These are phyloP conservation scores for Candida nemodendra DNA, from an alignment of 805 yeast genomes.

Conservation along the genomic window DNA sequence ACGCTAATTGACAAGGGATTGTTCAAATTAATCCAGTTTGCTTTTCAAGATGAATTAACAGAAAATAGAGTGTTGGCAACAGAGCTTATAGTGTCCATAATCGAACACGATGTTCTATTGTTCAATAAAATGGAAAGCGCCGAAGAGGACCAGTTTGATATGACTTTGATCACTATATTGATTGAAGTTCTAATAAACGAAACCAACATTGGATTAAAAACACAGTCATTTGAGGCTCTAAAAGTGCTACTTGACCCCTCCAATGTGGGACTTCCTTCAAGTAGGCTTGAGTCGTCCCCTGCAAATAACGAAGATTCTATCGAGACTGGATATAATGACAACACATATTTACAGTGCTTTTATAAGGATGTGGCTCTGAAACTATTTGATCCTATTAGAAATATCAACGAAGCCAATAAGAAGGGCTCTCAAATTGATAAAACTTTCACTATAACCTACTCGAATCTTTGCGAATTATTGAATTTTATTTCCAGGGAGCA, in stretches of 20 bases:
- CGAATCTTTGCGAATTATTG: conserved; percentile 63
- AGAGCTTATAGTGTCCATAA: conserved; percentile 73
- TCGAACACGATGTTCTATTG: conserved; percentile 77
- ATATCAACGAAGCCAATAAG: conserved; percentile 7
- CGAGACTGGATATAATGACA: conserved; percentile 12
- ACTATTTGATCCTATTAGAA: conserved; percentile 29
- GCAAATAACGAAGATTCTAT: conserved; percentile 9
- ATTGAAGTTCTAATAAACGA: conserved; percentile 62
- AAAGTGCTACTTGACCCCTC: conserved; percentile 67
- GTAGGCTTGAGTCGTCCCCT: conserved; percentile 17
- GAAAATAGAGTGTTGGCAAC: conserved; percentile 68
- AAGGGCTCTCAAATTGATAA: conserved; percentile 3
- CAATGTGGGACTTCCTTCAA: conserved; percentile 14
- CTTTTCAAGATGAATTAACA: conserved; percentile 52
- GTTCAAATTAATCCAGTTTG: conserved; percentile 67
- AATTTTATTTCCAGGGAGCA: conserved; percentile 68
- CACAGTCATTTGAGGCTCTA: conserved; percentile 83
- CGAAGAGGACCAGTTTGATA: conserved; percentile 36
- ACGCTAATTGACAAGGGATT: conserved; percentile 66
- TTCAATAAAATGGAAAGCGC: conserved; percentile 37
- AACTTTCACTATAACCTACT: conserved; percentile 18
- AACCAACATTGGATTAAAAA: conserved; percentile 65
- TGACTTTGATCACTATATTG: conserved; percentile 46
- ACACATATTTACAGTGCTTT: conserved; percentile 52
- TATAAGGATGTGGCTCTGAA: conserved; percentile 44